Conservation (phyloP, 2,329 filamentous ascomycete genomes). For the Xylariaceae sp. region DNA sequence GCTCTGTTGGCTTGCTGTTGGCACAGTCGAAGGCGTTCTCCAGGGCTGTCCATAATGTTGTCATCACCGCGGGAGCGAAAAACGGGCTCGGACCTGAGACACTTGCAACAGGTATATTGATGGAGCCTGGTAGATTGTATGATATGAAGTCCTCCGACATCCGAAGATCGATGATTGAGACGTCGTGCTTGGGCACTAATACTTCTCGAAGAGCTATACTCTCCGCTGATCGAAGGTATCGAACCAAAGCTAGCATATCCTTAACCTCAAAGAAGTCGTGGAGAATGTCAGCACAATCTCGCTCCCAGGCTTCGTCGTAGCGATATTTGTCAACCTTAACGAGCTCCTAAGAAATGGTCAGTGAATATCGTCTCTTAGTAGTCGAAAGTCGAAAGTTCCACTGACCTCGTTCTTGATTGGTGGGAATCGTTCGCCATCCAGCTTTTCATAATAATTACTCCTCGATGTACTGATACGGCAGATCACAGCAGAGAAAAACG, state of each 20-base stretch:
- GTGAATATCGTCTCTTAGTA: too few species aligned
- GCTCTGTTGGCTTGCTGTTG: slow-evolving; percentile 13
- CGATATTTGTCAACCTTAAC: slow-evolving; percentile 48
- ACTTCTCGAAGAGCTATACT: slow-evolving; percentile 8
- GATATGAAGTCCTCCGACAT: slow-evolving; percentile 38
- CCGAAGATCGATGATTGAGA: slow-evolving; percentile 43
- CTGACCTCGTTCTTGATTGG: slow-evolving; percentile 44
- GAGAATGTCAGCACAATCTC: slow-evolving; percentile 37
- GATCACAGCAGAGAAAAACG: slow-evolving; percentile 59
- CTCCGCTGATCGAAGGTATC: neutral
- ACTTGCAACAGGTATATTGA: slow-evolving; percentile 30
- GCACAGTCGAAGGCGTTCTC: slow-evolving; percentile 39
- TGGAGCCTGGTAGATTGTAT: slow-evolving; percentile 41
- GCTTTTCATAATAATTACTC: slow-evolving; percentile 58
- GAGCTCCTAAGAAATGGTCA: slow-evolving; percentile 36
- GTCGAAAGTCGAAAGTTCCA: neutral
- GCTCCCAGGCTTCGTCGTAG: slow-evolving; percentile 55
- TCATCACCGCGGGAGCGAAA: slow-evolving; percentile 39
- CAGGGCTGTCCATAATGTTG: slow-evolving; percentile 44
- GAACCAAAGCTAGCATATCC: slow-evolving; percentile 3
- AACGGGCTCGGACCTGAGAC: slow-evolving; percentile 41
- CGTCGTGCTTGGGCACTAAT: slow-evolving; percentile 18
- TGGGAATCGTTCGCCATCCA: slow-evolving; percentile 46
- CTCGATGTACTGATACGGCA: slow-evolving; percentile 60
- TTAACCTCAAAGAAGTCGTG: slow-evolving; percentile 32